These are phyloP conservation scores for Cynanchum wilfordii DNA, from an alignment of 257 asterid species.

Conservation along the genomic window DNA sequence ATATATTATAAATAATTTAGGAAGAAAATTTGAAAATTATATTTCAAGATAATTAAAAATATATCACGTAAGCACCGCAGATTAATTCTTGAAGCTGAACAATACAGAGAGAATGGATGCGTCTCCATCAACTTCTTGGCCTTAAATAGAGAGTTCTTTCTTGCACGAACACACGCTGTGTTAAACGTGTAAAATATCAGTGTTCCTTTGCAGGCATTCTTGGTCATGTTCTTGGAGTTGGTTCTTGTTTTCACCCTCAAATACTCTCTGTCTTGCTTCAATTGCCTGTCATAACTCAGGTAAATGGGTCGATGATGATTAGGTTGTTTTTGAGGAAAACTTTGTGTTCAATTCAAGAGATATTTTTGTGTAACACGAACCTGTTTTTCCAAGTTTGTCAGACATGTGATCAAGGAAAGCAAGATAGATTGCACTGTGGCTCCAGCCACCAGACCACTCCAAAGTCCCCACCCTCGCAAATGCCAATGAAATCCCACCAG, in stretches of 20 bases:
- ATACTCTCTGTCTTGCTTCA: slow-evolving; percentile 40
- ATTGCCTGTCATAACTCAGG: slow-evolving; percentile 35
- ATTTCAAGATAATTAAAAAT: too few species aligned
- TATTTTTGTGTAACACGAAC: slow-evolving; percentile 19
- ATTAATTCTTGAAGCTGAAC: too few species aligned
- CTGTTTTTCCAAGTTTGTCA: slow-evolving; percentile 72
- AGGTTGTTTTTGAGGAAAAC: too few species aligned
- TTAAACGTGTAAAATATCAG: too few species aligned
- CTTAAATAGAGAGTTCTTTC: too few species aligned
- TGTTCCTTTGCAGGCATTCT: too few species aligned
- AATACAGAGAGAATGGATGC: too few species aligned
- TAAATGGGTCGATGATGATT: not conserved
- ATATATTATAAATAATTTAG: too few species aligned
- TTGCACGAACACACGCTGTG: too few species aligned
- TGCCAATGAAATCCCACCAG: slow-evolving; percentile 60
- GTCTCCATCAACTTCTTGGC: too few species aligned
- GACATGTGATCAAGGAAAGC: slow-evolving; percentile 45
- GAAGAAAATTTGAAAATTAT: too few species aligned
- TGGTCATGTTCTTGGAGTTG: slow-evolving; percentile 8
- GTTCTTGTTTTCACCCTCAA: slow-evolving; percentile 22
- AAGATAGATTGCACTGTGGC: slow-evolving; percentile 43
- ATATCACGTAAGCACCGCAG: too few species aligned
- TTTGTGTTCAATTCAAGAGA: not conserved
- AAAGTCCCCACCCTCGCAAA: slow-evolving; percentile 54
- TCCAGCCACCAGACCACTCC: slow-evolving; percentile 76